Conservation (phyloP, 1,284 basidiomycete genomes). For the Melampsora medusae region DNA sequence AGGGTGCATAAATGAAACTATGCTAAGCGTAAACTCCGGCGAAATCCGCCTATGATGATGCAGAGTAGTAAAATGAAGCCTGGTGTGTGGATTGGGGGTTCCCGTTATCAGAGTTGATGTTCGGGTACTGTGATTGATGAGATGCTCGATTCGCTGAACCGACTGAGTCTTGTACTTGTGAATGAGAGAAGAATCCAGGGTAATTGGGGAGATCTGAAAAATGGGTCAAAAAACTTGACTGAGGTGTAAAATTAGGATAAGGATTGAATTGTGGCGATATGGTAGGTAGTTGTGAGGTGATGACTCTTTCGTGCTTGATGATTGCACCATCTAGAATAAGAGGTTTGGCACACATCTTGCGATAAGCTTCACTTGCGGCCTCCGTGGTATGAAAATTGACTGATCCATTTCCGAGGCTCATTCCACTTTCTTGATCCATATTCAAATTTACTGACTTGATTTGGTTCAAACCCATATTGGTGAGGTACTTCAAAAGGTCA, state of each 20-base stretch:
- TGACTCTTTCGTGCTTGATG: constrained; percentile 18
- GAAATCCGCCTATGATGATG: too few relatives aligned
- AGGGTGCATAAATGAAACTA: too few relatives aligned
- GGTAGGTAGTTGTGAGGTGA: background rate
- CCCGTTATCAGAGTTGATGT: background rate
- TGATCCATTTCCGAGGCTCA: constrained; percentile 36
- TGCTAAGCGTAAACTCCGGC: too few relatives aligned
- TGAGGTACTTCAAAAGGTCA: constrained; percentile 35
- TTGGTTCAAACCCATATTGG: constrained; percentile 15
- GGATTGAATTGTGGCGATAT: background rate
- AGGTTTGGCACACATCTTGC: constrained; percentile 15
- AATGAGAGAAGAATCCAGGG: background rate
- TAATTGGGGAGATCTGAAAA: background rate
- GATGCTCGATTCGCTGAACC: background rate
- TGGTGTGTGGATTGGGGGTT: background rate
- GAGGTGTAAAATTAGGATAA: background rate
- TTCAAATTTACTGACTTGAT: constrained; percentile 30
- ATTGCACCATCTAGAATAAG: constrained; percentile 19
- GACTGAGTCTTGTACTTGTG: background rate
- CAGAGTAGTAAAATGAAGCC: too few relatives aligned
- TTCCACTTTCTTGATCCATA: constrained; percentile 28
- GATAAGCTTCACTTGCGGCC: constrained; percentile 23
- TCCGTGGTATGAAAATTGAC: constrained; percentile 20
- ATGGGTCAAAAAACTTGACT: background rate
- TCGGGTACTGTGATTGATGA: background rate